A percentile compares a stretch with the other conserved stretches of the same genome.
Conservation (phyloP, 2,329 filamentous ascomycete species). For the Waltergamsia citrina region DNA sequence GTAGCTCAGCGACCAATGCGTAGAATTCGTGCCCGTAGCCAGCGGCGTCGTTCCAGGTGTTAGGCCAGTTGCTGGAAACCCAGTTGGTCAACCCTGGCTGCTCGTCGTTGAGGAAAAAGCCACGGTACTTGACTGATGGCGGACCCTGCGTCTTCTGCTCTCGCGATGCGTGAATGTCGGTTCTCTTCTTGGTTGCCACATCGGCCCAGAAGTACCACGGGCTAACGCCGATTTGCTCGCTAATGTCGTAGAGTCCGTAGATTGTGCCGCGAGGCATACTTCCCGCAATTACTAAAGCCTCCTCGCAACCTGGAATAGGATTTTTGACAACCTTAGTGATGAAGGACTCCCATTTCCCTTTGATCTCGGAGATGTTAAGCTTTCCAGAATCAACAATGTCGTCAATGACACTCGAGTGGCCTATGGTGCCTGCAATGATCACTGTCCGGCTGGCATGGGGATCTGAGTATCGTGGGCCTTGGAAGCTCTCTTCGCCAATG, state of each 20-base stretch:
- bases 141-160: slow-evolving; percentile 45
- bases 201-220: slow-evolving; percentile 55
- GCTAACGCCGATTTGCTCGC: slow-evolving; percentile 48
- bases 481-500: slow-evolving; percentile 10
- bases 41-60: slow-evolving; percentile 9
- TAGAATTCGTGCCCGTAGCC: slow-evolving; percentile 53
- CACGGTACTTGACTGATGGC: slow-evolving; percentile 57
- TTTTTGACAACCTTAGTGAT: slow-evolving; percentile 35
- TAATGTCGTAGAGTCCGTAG: slow-evolving; percentile 50
- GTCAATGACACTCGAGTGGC: slow-evolving; percentile 1
- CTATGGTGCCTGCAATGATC: slow-evolving; percentile 3
- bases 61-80: slow-evolving; percentile 25
- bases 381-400: slow-evolving; percentile 6
- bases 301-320: slow-evolving; percentile 27
- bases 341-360: slow-evolving; percentile 47
- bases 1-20: slow-evolving; percentile 58
- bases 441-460: slow-evolving; percentile 19
- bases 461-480: slow-evolving; percentile 32
- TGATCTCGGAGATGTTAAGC: slow-evolving; percentile 11
- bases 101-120: slow-evolving; percentile 64
- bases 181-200: slow-evolving; percentile 40
- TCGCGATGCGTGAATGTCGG: slow-evolving; percentile 45
- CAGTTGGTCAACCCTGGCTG: slow-evolving; percentile 59
- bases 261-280: slow-evolving; percentile 51
- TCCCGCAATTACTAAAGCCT: slow-evolving; percentile 45